These are phyloP conservation scores for Cyclostephanos tholiformis DNA, from an alignment of 108 stramenopile species.

Conservation along the genomic window DNA sequence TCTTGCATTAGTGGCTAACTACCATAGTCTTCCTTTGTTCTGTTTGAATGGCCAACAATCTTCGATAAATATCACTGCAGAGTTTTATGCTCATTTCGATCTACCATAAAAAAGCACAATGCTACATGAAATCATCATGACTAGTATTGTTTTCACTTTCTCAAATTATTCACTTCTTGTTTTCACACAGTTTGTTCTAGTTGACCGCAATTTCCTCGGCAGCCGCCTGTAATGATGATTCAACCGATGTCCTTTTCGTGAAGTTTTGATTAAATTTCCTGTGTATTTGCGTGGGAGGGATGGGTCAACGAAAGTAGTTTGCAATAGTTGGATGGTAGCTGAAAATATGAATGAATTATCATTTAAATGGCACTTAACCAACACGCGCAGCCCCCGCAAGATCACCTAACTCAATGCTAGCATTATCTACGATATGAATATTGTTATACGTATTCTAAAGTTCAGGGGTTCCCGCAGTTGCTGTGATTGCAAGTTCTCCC, in stretches of 20 bases:
- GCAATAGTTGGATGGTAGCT: not conserved
- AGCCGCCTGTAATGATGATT: conserved; percentile 71
- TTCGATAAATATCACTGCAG: no score
- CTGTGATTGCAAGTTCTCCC: conserved; percentile 15
- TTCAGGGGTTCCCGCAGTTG: conserved; percentile 25
- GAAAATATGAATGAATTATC: not conserved
- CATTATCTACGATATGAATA: conserved; percentile 60
- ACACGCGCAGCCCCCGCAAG: conserved; percentile 57
- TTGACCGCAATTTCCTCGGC: conserved; percentile 67
- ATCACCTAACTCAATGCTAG: conserved; percentile 70
- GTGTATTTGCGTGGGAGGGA: not conserved
- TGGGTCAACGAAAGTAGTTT: not conserved
- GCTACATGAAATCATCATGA: no score
- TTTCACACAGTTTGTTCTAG: conserved; percentile 45
- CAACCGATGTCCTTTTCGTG: conserved; percentile 49
- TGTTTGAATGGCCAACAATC: not conserved
- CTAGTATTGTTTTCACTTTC: not conserved
- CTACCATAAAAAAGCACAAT: no score
- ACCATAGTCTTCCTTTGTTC: not conserved
- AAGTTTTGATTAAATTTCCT: conserved; percentile 72
- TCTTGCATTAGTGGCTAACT: no score
- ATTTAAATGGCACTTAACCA: conserved; percentile 26
- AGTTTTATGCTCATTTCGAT: no score
- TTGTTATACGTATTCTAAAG: conserved; percentile 66
- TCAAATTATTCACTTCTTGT: conserved; percentile 10